A percentile compares a stretch with the other conserved stretches of the same genome.
phyloP scores from a whole-genome alignment of 495 filamentous ascomycete genomes.

The Trichocladium uniseriatum region DNA sequence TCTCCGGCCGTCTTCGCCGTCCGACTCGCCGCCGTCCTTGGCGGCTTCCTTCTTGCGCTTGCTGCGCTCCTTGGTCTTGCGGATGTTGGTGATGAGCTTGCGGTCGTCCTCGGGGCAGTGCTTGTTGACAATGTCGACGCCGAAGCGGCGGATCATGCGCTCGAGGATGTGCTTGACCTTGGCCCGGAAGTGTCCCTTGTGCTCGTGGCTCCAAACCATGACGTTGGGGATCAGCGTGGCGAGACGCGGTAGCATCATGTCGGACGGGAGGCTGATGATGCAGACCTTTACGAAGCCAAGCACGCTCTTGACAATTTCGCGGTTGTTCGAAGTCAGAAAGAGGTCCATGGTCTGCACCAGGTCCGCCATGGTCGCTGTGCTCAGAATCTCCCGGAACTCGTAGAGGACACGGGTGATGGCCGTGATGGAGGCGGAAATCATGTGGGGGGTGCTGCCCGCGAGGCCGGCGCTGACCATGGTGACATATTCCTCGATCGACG shows the following conservation, averaged over 20 bases:
- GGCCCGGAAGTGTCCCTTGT: constrained; percentile 87
- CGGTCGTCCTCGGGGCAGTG: constrained; percentile 74
- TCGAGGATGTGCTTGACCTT: constrained; percentile 98
- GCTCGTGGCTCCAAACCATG: constrained; percentile 94
- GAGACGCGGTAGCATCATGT: constrained; percentile 65
- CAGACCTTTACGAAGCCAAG: constrained; percentile 96
- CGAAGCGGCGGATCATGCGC: constrained; percentile 83
- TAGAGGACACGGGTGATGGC: constrained; percentile 86
- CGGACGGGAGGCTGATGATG: constrained; percentile 70
- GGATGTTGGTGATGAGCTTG: constrained; percentile 86
- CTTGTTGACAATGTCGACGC: constrained; percentile 64
- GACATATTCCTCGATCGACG: constrained; percentile 88
- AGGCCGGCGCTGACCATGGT: constrained; percentile 96
- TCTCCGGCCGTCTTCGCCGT: constrained; percentile 39
- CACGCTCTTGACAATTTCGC: constrained; percentile 87
- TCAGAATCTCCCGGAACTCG: constrained; percentile 62
- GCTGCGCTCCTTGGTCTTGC: constrained; percentile 78
- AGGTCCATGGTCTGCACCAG: constrained; percentile 87
- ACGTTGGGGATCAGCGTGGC: constrained; percentile 71
- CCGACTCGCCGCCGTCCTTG: constrained; percentile 36
- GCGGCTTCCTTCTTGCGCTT: constrained; percentile 77
- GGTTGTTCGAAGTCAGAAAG: constrained; percentile 88
- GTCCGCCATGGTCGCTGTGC: constrained; percentile 50
- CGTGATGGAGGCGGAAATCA: constrained; percentile 89
- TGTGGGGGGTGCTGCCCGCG: constrained; percentile 82